Base-by-base conservation (phyloP, 2,329 filamentous ascomycete species). In the Pleoardoris graminearum region DNA sequence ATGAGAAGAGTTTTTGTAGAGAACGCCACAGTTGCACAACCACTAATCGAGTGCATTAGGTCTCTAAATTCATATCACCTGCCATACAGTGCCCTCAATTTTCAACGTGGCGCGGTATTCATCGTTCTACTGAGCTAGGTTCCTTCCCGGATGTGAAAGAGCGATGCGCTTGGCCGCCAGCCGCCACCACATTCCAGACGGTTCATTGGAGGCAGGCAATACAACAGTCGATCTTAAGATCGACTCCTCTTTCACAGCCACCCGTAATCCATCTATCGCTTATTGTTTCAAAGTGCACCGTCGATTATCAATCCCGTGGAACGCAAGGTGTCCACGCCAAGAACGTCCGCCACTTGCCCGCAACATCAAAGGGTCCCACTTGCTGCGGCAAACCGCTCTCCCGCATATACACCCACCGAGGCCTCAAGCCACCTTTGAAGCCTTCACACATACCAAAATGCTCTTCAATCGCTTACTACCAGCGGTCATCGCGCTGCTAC, bases 401-500 rank as follows among this genome's bases (percentile, higher is more conserved):
- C 38, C n/a, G 16, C 46, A 51, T 53, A 51, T 39, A 55, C 51
- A 45, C 23, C 45, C 42, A 53, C 46, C 51, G 51, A 61, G 54
- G 59, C 55, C 54, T 58, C 60, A n/a, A 52, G 59, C 58, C 45
- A 22, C 33, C 36, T 30, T 51, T 59, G 62, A 56, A 60, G 59
- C 53, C 52, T 41, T 25, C 30, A 53, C 30, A 50, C 44, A 33
- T 35, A 17, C 54, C 63, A 43, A 16, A 22, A 73, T 73, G 70
- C 60, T 71, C 44, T 64, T 73, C 59, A 68, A 61, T 37, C 61
- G 55, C 51, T 29, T 72, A 17, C 54, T 72, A 53, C 66, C 70
- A 29, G 66, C 65, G 38, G 66, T 61, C 43, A 56, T 72, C 50
- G 65, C 68, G 48, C 63, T 71, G 49, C 66, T 72, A 11, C 62